A percentile compares a stretch with the other conserved stretches of the same genome.
These are phyloP conservation scores for Dimocarpus longan DNA, from an alignment of 345 rosid species.

Conservation along the genomic window DNA sequence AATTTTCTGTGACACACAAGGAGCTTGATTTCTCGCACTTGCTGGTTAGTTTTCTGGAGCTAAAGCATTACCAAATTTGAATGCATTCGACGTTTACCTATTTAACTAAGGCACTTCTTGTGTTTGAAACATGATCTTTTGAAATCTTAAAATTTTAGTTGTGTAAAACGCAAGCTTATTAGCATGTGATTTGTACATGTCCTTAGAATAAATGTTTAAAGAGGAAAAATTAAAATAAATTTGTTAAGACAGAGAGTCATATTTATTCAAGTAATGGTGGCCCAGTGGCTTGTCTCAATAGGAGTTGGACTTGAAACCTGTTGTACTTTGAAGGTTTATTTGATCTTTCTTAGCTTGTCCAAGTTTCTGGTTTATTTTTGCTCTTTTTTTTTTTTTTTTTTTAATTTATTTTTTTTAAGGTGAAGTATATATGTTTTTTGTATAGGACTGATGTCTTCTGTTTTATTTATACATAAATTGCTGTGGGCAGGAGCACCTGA, in stretches of 20 bases:
- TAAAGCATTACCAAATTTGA: neutral
- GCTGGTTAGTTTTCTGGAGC: conserved; percentile 66
- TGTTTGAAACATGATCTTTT: neutral
- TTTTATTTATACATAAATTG: conserved; percentile 17
- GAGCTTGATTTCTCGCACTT: conserved; percentile 98
- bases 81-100: conserved; percentile 1
- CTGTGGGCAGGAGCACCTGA: conserved; percentile 74
- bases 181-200: neutral
- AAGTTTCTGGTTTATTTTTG: too few relatives aligned
- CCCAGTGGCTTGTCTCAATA: neutral
- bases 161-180: neutral
- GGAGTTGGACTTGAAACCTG: neutral
- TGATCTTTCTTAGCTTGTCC: conserved; percentile 15
- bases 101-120: neutral
- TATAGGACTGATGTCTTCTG: neutral
- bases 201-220: neutral
- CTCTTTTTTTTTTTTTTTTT: neutral
- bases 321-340: neutral
- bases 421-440: neutral
- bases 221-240: neutral
- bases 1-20: conserved; percentile 92
- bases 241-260: neutral
- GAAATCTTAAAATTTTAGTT: neutral
- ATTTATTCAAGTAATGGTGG: neutral
- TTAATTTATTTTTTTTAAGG: neutral